Base-by-base conservation (phyloP, 495 filamentous ascomycete genomes). In the Monascus purpureus region DNA sequence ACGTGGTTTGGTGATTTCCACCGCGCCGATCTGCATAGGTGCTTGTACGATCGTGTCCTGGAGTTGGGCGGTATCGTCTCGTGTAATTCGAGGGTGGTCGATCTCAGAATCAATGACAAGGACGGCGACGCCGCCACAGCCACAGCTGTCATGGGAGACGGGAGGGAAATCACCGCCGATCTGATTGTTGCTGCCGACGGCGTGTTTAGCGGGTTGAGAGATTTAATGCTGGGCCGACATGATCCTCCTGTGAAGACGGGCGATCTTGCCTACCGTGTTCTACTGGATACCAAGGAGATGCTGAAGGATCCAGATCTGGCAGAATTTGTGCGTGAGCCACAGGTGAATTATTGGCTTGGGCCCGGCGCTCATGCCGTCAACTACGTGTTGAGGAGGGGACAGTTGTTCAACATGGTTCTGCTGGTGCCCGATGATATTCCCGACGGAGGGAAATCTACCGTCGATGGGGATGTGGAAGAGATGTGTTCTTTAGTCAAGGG, bases 271-370 rank as follows among this genome's bases (percentile, higher is more conserved):
- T 81, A 80, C 43, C 55, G 77, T 13, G 39, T 82, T 4, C 46
- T 82, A 17, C 41, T 82, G 14, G 59, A 54, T 2, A 62, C 68
- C 3, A 18, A 49, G 28, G 49, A 59, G 37, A 55, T 58, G 53
- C 32, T 32, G 0, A 58, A 67, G 27, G 64, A 74, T 36, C 55
- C 53, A n/a, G 57, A 65, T 59, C 68, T 56, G 50, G 59, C n/a
- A 52, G 63, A 30, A 29, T 77, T 48, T 35, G 50, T 44, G 27
- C 56, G 22, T 52, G 67, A 71, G 13, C 67, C 75, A 1, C 63
- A 65, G 11, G 75, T 82, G 9, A 66, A 80, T 37, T 77, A 81
- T 42, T 85, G 80, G 80, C 45, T 81, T 17, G 79, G 80, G 0
- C 75, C 77, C 0, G 59, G 63, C 9, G 57, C 67, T 6, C 75